A percentile compares a stretch with the other conserved stretches of the same genome.
Conservation (phyloP, 352 stramenopile genomes). For the Peronospora belbahrii region DNA sequence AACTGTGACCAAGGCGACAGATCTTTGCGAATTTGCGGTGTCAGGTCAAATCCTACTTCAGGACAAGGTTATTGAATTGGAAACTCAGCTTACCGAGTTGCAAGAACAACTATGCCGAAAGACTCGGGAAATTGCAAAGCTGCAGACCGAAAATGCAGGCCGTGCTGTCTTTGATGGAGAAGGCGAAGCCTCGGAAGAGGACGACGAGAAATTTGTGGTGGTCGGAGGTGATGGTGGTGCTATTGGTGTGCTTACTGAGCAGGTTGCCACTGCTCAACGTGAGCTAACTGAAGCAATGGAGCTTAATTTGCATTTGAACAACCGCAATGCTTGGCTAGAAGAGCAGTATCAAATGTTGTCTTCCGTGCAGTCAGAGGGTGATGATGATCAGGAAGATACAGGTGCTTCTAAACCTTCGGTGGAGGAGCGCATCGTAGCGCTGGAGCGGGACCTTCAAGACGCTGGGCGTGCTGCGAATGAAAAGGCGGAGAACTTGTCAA, state of each 20-base stretch:
- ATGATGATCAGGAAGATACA: conserved; percentile 28
- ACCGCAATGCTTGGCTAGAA: conserved; percentile 71
- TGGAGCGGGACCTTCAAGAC: conserved; percentile 41
- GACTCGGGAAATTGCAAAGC: conserved; percentile 35
- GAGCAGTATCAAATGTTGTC: conserved; percentile 54
- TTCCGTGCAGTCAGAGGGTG: conserved; percentile 24
- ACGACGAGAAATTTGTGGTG: conserved; percentile 37
- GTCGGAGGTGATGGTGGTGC: conserved; percentile 36
- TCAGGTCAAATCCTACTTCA: conserved; percentile 41
- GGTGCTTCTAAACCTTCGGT: conserved; percentile 16
- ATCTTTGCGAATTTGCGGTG: conserved; percentile 48
- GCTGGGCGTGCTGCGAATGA: conserved; percentile 24
- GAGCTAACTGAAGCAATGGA: conserved; percentile 82
- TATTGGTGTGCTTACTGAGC: conserved; percentile 62
- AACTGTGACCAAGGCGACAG: conserved; percentile 50
- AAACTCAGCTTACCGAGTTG: conserved; percentile 49
- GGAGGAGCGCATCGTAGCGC: conserved; percentile 20
- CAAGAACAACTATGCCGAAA: conserved; percentile 59
- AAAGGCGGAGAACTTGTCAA: conserved; percentile 25
- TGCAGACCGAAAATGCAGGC: conserved; percentile 26
- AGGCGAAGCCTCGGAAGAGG: conserved; percentile 16
- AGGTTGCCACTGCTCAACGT: conserved; percentile 57
- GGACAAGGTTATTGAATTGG: conserved; percentile 49
- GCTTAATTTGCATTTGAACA: conserved; percentile 71
- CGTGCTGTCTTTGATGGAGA: conserved; percentile 5